Percentiles rank a stretch among this genome's conserved stretches.
phyloP scores from a whole-genome alignment of 2,329 filamentous ascomycete species.

The Cercospora beticola region DNA sequence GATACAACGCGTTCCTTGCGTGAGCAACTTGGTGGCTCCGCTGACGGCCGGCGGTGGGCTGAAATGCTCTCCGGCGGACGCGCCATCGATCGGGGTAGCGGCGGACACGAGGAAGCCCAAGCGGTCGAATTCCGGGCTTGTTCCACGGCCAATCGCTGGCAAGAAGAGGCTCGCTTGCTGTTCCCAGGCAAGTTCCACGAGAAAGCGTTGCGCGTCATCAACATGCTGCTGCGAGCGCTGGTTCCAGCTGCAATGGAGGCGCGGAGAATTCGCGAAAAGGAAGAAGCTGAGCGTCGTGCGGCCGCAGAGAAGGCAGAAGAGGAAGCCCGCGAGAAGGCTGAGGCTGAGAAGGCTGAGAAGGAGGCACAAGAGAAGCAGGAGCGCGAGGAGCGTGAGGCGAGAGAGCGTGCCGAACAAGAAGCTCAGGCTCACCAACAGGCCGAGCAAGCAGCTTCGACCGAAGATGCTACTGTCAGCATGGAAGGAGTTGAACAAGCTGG shows the following conservation, averaged over 20 bases:
- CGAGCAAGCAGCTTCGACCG: constrained; percentile 33
- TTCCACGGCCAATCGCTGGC: constrained; percentile 75
- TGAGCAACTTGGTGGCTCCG: constrained; percentile 21
- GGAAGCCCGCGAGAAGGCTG: constrained; percentile 62
- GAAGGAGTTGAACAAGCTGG: constrained; percentile 67
- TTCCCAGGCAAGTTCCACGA: constrained; percentile 68
- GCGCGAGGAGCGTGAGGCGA: constrained; percentile 50
- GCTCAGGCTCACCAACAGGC: constrained; percentile 36
- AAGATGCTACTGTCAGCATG: constrained; percentile 57
- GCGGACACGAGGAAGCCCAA: constrained; percentile 63
- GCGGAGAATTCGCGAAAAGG: constrained; percentile 68
- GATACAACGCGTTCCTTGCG: constrained; percentile 30
- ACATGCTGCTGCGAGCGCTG: constrained; percentile 68
- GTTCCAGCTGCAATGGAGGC: constrained; percentile 82
- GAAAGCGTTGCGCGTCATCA: constrained; percentile 66
- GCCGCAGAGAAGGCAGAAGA: constrained; percentile 62
- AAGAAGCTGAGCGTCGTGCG: constrained; percentile 64
- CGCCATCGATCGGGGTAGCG: constrained; percentile 41
- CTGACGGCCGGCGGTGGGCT: constrained; percentile 19
- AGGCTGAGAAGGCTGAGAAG: constrained; percentile 60
- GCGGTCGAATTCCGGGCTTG: constrained; percentile 73
- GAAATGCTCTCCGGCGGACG: constrained; percentile 49
- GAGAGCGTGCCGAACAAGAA: constrained; percentile 45
- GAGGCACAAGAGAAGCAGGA: constrained; percentile 53
- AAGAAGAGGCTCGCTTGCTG: constrained; percentile 83